Conservation (phyloP, 2,329 filamentous ascomycete species). For the Pseudogymnoascus sp. region DNA sequence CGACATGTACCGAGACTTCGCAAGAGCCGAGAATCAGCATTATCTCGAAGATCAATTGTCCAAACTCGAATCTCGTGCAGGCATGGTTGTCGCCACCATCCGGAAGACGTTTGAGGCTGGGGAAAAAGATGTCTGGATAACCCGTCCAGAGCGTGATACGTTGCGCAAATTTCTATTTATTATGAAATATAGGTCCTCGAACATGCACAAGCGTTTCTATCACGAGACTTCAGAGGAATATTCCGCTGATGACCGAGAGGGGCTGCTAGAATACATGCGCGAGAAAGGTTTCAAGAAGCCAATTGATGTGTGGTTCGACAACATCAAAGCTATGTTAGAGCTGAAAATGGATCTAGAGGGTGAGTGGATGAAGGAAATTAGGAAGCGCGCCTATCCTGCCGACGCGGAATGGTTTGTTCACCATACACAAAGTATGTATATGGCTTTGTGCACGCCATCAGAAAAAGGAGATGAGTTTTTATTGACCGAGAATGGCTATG, state of each 20-base stretch:
- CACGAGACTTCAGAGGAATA: slow-evolving; percentile 31
- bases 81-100: slow-evolving; percentile 19
- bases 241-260: slow-evolving; percentile 21
- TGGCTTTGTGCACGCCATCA: slow-evolving; percentile 27
- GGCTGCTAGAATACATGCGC: slow-evolving; percentile 28
- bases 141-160: slow-evolving; percentile 29
- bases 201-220: slow-evolving; percentile 32
- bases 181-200: slow-evolving; percentile 36
- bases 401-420: slow-evolving; percentile 28
- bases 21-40: slow-evolving; percentile 19
- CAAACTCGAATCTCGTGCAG: no score
- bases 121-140: slow-evolving; percentile 24
- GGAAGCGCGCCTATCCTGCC: slow-evolving; percentile 22
- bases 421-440: slow-evolving; percentile 24
- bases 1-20: slow-evolving; percentile 29
- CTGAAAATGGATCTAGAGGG: slow-evolving; percentile 24
- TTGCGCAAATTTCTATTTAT: slow-evolving; percentile 41
- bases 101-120: slow-evolving; percentile 19
- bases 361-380: slow-evolving; percentile 25
- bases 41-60: slow-evolving; percentile 26
- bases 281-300: slow-evolving; percentile 25
- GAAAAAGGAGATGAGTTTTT: slow-evolving; percentile 27
- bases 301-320: slow-evolving; percentile 31
- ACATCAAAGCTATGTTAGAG: slow-evolving; percentile 28
- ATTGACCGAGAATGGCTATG: slow-evolving; percentile 29